Evolutionary conservation across 2,329 filamentous ascomycete species (phyloP), one percentile per base, ranked within the genome.

Genomic region (Venturia asperata): DNA sequence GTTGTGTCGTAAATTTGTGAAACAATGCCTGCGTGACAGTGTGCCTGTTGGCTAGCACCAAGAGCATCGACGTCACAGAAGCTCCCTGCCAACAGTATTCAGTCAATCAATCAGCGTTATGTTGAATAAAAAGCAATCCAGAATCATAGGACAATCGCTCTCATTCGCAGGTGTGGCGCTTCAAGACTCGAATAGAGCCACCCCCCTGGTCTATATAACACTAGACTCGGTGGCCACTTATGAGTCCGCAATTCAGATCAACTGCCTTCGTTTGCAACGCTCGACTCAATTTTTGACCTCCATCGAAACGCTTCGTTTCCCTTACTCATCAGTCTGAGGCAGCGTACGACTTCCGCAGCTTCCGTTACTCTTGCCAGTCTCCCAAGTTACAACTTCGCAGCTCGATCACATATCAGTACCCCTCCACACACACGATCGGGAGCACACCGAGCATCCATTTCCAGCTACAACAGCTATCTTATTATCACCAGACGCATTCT

Each of bases 261-360:
- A 58, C 27, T n/a, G 5, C 27, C 52, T 17, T 21, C 17, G 19
- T 37, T 37, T 37, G 30, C 52, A 58, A 13, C 52, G 11, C 30
- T 37, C 52, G 24, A 34, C 52, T 58, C 37, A 27, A 58, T 58
- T 58, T 58, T 15, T 37, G 52, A 58, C 19, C 30, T 10, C 52
- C 19, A 58, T 58, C 30, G 60, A 61, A 61, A 61, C 60, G 43
- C 39, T 45, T 45, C 13, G 37, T 43, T 43, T 43, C 37, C 39
- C 60, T 43, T 61, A 42, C 37, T 61, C 60, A 61, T 61, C 30
- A 24, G 24, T 37, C 39, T 61, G 60, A 61, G 27, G 60, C 60
- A 61, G 4, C 15, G 5, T 34, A 45, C 37, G 39, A 27, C 27
- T 61, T 45, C 60, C 60, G 60, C 39, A 27, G 60, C 60, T 61